Evolutionary conservation across 805 yeast species (phyloP).

Genomic region (Schwanniomyces sp.): DNA sequence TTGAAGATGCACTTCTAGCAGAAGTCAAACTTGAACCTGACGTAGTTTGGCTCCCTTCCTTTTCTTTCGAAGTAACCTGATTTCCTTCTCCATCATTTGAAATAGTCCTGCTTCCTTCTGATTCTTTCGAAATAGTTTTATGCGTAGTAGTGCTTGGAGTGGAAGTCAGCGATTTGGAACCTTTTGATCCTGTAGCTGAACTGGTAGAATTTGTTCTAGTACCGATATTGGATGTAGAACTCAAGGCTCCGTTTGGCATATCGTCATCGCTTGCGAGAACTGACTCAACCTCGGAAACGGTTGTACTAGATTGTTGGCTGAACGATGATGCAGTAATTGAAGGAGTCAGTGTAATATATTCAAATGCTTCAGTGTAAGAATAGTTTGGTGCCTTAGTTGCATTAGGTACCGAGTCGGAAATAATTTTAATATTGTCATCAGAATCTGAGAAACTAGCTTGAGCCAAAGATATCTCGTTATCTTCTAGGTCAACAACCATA

Average conservation of each 20-base stretch:
- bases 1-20: background rate
- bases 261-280: background rate
- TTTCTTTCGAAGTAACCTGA: no score
- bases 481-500: slow-evolving; percentile 62
- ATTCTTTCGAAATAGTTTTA: no score
- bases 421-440: slow-evolving; percentile 44
- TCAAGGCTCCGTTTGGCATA: no score
- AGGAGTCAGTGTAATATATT: background rate
- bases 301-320: background rate
- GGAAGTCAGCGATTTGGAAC: no score
- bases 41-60: no score
- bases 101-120: no score
- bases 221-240: background rate
- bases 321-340: slow-evolving; percentile 3
- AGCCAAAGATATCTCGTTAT: slow-evolving; percentile 53
- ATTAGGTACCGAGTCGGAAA: slow-evolving; percentile 47
- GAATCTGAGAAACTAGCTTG: slow-evolving; percentile 21
- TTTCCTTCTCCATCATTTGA: no score
- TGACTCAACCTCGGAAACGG: background rate
- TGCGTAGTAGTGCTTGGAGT: no score
- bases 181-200: no score
- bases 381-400: slow-evolving; percentile 48
- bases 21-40: background rate
- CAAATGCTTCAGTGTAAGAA: background rate
- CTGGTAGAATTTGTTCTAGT: background rate